A percentile compares a stretch with the other conserved stretches of the same genome.
phyloP scores from a whole-genome alignment of 352 stramenopile species.

The Pythium phragmiticola region DNA sequence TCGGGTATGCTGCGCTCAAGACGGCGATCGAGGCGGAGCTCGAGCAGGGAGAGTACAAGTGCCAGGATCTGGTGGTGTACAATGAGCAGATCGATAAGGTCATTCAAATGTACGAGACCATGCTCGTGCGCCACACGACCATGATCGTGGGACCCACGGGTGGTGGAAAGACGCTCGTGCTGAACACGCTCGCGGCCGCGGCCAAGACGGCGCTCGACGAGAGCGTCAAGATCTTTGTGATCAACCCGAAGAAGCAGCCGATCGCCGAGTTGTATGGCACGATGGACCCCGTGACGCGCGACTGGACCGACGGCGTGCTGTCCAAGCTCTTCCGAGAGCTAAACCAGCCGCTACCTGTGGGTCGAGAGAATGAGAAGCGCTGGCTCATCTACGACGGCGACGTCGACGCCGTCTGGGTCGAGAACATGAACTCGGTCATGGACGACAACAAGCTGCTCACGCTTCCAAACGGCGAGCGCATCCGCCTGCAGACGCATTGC shows the following conservation, averaged over 20 bases:
- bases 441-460: constrained; percentile 96
- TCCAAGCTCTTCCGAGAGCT: constrained; percentile 94
- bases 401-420: constrained; percentile 96
- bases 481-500: constrained; percentile 91
- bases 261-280: constrained; percentile 94
- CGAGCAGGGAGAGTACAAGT: constrained; percentile 70
- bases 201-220: constrained; percentile 86
- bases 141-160: constrained; percentile 96
- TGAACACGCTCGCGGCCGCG: constrained; percentile 88
- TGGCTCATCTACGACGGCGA: constrained; percentile 97
- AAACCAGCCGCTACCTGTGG: constrained; percentile 89
- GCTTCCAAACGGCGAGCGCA: constrained; percentile 94
- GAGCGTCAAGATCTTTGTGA: constrained; percentile 90
- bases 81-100: constrained; percentile 95
- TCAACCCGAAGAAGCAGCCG: constrained; percentile 94
- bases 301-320: constrained; percentile 95
- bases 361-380: constrained; percentile 92
- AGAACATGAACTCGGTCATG: constrained; percentile 99
- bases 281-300: constrained; percentile 94
- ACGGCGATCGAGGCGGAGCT: constrained; percentile 87
- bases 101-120: constrained; percentile 97
- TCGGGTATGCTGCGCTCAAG: constrained; percentile 91
- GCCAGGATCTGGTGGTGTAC: constrained; percentile 64
- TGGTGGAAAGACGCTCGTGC: constrained; percentile 91
- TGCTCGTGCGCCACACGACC: constrained; percentile 94